Conservation (phyloP, 108 stramenopile species). For the Aureococcus anophagefferens region DNA sequence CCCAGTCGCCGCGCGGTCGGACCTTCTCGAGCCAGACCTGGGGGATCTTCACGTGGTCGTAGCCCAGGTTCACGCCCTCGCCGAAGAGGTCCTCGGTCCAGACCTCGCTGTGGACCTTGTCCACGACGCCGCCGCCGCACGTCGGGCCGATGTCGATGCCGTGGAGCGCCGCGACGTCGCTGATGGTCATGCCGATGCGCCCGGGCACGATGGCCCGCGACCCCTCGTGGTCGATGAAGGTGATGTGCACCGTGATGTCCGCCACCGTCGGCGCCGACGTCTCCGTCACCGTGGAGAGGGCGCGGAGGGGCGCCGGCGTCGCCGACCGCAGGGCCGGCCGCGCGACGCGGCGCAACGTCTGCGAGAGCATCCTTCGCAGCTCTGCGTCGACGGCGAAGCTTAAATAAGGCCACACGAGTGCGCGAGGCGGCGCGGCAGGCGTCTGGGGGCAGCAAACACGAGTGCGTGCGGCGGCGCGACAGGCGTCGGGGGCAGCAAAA, state of each 20-base stretch:
- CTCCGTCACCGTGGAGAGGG: too few species aligned
- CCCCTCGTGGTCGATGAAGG: background rate
- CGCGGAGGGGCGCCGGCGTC: too few species aligned
- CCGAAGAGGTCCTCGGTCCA: conserved; percentile 80
- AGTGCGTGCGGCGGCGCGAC: too few species aligned
- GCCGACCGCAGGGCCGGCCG: too few species aligned
- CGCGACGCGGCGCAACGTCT: too few species aligned
- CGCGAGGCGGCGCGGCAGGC: too few species aligned
- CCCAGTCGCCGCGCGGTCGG: conserved; percentile 40
- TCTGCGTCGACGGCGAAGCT: too few species aligned
- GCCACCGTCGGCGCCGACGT: background rate
- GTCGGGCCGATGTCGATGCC: conserved; percentile 72
- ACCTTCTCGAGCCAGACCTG: conserved; percentile 53
- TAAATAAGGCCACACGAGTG: too few species aligned
- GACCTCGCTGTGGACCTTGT: conserved; percentile 32
- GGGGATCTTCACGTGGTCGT: conserved; percentile 68
- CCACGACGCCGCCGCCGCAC: conserved; percentile 37
- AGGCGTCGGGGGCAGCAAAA: too few species aligned
- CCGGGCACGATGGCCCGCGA: background rate
- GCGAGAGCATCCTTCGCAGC: too few species aligned
- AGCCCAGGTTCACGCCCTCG: conserved; percentile 66
- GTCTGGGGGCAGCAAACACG: too few species aligned
- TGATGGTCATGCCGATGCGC: conserved; percentile 43
- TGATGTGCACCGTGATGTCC: background rate
- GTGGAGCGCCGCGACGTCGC: conserved; percentile 59